These are phyloP conservation scores for Aureobasidium mangrovei DNA, from an alignment of 2,329 filamentous ascomycete genomes.

Conservation along the genomic window DNA sequence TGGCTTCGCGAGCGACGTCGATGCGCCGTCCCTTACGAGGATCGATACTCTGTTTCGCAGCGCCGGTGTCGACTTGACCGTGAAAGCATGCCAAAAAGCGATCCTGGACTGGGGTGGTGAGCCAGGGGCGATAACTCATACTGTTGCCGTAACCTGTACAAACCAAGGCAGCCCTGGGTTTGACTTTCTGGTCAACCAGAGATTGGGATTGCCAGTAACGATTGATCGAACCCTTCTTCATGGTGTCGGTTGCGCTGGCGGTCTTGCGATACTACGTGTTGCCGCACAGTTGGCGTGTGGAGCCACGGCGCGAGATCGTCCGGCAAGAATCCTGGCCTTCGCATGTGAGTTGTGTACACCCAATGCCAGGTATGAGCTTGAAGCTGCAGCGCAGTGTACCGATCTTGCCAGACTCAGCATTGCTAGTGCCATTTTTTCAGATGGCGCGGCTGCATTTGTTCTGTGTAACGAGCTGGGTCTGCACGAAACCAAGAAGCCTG, in stretches of 20 bases:
- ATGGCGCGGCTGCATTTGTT: conserved; percentile 58
- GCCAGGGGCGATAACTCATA: conserved; percentile 28
- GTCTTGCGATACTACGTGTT: conserved; percentile 23
- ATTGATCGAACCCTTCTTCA: conserved; percentile 30
- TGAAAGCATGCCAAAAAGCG: not conserved
- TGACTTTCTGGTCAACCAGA: conserved; percentile 30
- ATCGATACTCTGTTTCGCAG: not conserved
- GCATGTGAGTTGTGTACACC: conserved; percentile 48
- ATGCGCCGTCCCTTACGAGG: not conserved
- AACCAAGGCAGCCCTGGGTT: conserved; percentile 31
- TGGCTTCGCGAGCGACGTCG: not conserved
- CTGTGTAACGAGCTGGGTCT: conserved; percentile 55
- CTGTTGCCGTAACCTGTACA: conserved; percentile 32
- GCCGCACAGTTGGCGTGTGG: conserved; percentile 59
- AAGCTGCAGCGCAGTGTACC: conserved; percentile 32
- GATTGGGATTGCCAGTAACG: conserved; percentile 23
- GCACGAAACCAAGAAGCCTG: not conserved
- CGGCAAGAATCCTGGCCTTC: conserved; percentile 56
- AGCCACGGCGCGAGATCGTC: conserved; percentile 48
- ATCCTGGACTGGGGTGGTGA: not conserved
- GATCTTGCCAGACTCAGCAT: conserved; percentile 56
- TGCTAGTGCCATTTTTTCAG: conserved; percentile 58
- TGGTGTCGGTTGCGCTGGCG: conserved; percentile 34
- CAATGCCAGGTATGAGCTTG: conserved; percentile 54
- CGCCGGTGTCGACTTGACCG: not conserved